Percentiles rank a stretch among this genome's conserved stretches.
Evolutionary conservation across 1,284 basidiomycete species (phyloP).

Genomic region (Uromyces viciae-fabae): DNA sequence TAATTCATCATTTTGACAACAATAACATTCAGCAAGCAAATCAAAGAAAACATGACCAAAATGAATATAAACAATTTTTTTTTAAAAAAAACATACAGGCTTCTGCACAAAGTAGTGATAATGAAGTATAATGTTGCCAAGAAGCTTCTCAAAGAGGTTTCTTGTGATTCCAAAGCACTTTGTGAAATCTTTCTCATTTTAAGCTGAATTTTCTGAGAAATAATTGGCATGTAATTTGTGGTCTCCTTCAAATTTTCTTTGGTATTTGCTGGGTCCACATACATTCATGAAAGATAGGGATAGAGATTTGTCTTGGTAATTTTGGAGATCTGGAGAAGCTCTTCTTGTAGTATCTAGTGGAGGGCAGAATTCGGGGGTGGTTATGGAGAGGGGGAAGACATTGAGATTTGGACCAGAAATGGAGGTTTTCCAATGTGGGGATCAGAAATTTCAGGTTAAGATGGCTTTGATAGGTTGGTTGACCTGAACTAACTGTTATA

Average conservation of each 20-base stretch:
- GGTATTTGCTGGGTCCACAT: not conserved
- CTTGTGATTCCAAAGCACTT: not conserved
- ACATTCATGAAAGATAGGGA: not conserved
- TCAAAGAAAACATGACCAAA: not conserved
- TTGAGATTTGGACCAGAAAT: slow-evolving; percentile 58
- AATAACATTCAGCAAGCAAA: not conserved
- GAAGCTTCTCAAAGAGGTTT: not conserved
- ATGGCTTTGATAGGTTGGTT: no score
- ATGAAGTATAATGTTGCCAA: not conserved
- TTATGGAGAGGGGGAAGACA: not conserved
- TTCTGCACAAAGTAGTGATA: not conserved
- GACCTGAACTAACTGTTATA: no score
- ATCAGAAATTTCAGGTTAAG: no score
- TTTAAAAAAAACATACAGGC: not conserved
- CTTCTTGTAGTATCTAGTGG: not conserved
- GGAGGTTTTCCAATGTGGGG: no score
- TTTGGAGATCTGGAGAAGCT: not conserved
- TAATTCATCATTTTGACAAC: no score
- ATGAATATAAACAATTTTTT: not conserved
- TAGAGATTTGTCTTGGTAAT: not conserved
- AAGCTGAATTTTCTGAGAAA: not conserved
- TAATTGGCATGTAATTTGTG: not conserved
- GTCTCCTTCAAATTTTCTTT: not conserved
- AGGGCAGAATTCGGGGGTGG: not conserved
- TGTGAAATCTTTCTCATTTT: not conserved